Conservation (phyloP, 768 basidiomycete species). For the Boletus sp. region DNA sequence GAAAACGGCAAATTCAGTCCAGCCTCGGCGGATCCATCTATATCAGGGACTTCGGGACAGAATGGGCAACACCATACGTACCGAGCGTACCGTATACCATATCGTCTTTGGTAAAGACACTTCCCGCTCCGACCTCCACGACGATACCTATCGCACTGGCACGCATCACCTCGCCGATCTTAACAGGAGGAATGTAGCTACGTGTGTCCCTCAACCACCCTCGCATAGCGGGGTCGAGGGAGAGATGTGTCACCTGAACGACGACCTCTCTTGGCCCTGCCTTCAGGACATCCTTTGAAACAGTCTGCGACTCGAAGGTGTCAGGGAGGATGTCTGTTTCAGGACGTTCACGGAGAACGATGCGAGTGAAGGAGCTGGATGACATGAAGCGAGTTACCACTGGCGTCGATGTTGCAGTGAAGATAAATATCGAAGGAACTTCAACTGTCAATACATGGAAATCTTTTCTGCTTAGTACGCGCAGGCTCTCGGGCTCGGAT, state of each 20-base stretch:
- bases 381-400: constrained; percentile 12
- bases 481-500: too few relatives aligned
- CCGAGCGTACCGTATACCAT: constrained; percentile 62
- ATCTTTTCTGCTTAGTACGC: too few relatives aligned
- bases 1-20: constrained; percentile 73
- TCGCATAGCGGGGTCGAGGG: constrained; percentile 88
- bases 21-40: constrained; percentile 45
- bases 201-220: constrained; percentile 73
- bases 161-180: constrained; percentile 81
- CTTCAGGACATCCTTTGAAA: constrained; percentile 50
- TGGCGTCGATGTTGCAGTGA: not conserved
- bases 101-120: constrained; percentile 62
- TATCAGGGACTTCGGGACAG: not conserved
- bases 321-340: constrained; percentile 60
- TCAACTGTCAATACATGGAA: too few relatives aligned
- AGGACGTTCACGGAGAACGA: constrained; percentile 79
- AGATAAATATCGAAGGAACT: not conserved
- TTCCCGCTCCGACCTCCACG: constrained; percentile 52
- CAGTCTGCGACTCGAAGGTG: constrained; percentile 67
- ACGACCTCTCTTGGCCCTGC: constrained; percentile 56
- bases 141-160: constrained; percentile 67
- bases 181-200: constrained; percentile 68
- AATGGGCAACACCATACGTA: constrained; percentile 31
- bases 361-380: constrained; percentile 49
- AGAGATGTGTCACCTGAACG: constrained; percentile 77